Evolutionary conservation across 208 protist genomes (phyloP), one percentile per base, ranked within the genome.

Genomic region (Kentomonas sorsogonicus): DNA sequence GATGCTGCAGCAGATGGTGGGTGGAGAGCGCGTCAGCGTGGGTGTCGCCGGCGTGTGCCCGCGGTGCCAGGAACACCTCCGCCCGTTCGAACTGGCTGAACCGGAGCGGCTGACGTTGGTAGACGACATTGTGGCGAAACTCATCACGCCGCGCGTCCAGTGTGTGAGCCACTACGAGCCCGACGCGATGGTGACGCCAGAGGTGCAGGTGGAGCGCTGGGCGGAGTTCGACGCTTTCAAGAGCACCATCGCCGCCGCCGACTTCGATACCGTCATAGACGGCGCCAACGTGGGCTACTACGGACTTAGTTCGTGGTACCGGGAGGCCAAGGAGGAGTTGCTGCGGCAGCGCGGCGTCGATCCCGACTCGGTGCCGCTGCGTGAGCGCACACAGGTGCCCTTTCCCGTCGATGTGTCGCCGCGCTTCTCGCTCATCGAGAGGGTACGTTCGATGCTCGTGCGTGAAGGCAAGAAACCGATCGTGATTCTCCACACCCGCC

Each of bases 221-320:
- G 53, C 51, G 16, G 71, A 82, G 46, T 88, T 88, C 53, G 76
- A 82, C 11, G 50, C 29, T 0, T 91, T 91, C 59, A 82, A 81
- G 50, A 39, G 13, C 2, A 60, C 52, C 2, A 44, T 86, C 31
- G 33, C 58, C 10, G 59, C n/a, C 6, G 57, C 72, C 57, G 47
- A 67, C 5, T 91, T 77, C 64, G 83, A 91, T 70, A 74, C 79
- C 0, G 69, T 93, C 27, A 86, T 91, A 66, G 84, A 91, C 41
- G 87, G 84, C 23, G 83, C 83, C 0, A 89, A 89, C 50, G 66
- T 90, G 22, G 83, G 86, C 18, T 93, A 93, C 55, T 93, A 93
- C 69, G 86, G 86, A 0, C 66, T 93, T 27, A 90, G 53, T 44
- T 85, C 67, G 58, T 89, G 84, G 83, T 89, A 90, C 47, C 22